Conservation (phyloP, 495 filamentous ascomycete species). For the Hypoxylon crocopeplum region DNA sequence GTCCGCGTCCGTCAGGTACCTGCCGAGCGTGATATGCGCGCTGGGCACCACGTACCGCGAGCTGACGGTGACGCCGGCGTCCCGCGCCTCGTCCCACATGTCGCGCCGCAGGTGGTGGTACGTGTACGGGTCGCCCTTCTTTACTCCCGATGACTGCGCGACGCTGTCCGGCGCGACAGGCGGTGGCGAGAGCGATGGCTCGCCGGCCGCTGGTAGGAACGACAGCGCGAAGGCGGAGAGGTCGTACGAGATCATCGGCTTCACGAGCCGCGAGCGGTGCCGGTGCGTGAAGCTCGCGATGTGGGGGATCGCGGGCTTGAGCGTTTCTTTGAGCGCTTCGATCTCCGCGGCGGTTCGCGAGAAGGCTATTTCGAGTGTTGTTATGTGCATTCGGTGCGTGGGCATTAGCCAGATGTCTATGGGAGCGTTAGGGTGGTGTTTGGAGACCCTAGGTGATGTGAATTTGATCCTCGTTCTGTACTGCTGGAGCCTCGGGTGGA, state of each 20-base stretch:
- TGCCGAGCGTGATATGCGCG: conserved; percentile 84
- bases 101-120: conserved; percentile 92
- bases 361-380: conserved; percentile 80
- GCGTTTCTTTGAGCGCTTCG: conserved; percentile 58
- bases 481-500: background rate
- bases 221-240: conserved; percentile 82
- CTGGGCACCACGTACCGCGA: conserved; percentile 86
- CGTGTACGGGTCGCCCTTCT: conserved; percentile 67
- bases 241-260: conserved; percentile 85
- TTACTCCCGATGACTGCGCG: background rate
- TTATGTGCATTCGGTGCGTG: conserved; percentile 77
- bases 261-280: conserved; percentile 75
- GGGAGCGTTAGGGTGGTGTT: background rate
- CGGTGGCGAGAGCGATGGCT: conserved; percentile 50
- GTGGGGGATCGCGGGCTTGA: conserved; percentile 54
- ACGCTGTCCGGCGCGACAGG: conserved; percentile 35
- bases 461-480: background rate
- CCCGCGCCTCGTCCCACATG: conserved; percentile 65
- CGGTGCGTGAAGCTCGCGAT: conserved; percentile 68
- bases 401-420: conserved; percentile 89
- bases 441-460: background rate
- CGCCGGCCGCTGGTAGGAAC: conserved; percentile 78
- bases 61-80: conserved; percentile 65
- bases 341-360: conserved; percentile 69
- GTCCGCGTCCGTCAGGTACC: conserved; percentile 69